Evolutionary conservation across 352 stramenopile species (phyloP), one percentile per base, ranked within the genome.

Genomic region (Globisporangium apiculatum): DNA sequence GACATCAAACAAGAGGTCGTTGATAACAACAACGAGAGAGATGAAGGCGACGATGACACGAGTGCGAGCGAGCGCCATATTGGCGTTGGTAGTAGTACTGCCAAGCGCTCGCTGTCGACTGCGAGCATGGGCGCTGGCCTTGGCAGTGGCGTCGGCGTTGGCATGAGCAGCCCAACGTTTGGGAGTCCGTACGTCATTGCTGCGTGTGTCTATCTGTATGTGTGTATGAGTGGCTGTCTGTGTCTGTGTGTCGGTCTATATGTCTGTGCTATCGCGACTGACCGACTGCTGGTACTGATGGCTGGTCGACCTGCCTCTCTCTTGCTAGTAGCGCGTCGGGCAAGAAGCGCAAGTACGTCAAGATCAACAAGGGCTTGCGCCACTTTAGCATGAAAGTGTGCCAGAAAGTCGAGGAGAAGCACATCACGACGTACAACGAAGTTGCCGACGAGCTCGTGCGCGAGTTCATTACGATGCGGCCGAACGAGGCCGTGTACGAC

Each of bases 361-460:
- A 97, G 59, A 81, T 91, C 59, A 94, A 92, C 79, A 97, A 97
- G 55, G 89, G 89, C 7, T 64, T 98, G 43, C 87, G 94, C 37
- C 91, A 98, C 70, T 98, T 98, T 57, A 97, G 87, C 47, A 97
- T 97, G 85, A 97, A 97, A 54, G 91, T 98, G 14, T 98, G 92
- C 57, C 85, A 97, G 68, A 98, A 97, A 61, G 94, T 98, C n/a
- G 88, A 98, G 71, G 89, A 97, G 63, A 98, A 97, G 64, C 87
- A 97, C 45, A 85, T 93, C 9, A 98, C 94, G 18, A 91, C 89
- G 18, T 98, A 98, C 76, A 98, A 98, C 66, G 92, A 98, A 77
- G 94, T 98, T 18, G 72, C 84, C 15, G 92, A 98, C 62, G 94
- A 98, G 57, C 75, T 98, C 18, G 89, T 97, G 43, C 76, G 79